Base-by-base conservation (phyloP, 192 early-diverging fungal genomes). In the Chytriomyces sp. region DNA sequence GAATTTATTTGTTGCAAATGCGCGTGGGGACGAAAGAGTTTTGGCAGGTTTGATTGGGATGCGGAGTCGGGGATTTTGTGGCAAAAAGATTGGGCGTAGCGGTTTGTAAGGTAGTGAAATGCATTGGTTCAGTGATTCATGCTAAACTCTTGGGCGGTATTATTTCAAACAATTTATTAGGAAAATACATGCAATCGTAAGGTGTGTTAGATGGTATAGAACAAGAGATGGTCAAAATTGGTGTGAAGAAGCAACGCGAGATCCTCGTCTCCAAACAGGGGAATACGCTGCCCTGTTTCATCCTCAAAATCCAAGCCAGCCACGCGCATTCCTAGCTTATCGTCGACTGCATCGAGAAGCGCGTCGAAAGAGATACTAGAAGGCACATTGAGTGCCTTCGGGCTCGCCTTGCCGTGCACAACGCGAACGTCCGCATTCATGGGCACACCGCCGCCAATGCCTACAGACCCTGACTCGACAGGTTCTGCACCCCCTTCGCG, bases 231-330 rank as follows among this genome's bases (percentile, higher is more conserved):
- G 3, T 56, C 53, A 49, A 39, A 39, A 26, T 52, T 39, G 4
- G 75, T 76, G 3, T 66, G 6, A 10, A 81, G 32, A 22, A 78
- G 38, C 52, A 78, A 28, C 40, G 65, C 54, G 70, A 77, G 69
- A 69, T 81, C 80, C 26, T 19, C 30, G 39, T 81, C 77, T 7
- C 77, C 80, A 40, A 19, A 17, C 52, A 81, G 30, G 12, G 72
- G 54, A 17, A 81, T 26, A 60, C 76, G 37, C 36, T 31, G 26
- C 14, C 74, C 77, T 33, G 19, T 32, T 58, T 81, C 80, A 57
- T 81, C 80, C 64, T 78, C 74, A 58, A 78, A 81, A 39, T 44
- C 54, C 33, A 81, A 30, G 3, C 66, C 71, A 30, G 30, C 30
- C 8, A 73, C 44, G 1, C 53, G 37, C 6, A 10, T 34, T 17